A percentile compares a stretch with the other conserved stretches of the same genome.
phyloP scores from a whole-genome alignment of 768 basidiomycete genomes.

The Suillus alpinus region DNA sequence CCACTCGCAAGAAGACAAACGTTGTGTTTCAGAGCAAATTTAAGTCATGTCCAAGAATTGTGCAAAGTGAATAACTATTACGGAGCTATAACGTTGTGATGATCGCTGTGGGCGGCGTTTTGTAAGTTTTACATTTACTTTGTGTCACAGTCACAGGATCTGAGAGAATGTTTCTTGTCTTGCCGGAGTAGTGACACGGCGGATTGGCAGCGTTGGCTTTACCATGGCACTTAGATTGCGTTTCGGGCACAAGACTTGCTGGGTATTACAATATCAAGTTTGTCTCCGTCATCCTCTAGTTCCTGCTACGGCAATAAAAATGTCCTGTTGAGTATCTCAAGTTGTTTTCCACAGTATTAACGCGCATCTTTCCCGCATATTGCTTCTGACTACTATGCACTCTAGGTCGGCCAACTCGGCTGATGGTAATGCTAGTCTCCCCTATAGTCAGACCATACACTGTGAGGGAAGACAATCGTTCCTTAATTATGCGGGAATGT shows the following conservation, averaged over 20 bases:
- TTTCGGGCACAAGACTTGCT: neutral
- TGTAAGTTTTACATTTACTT: neutral
- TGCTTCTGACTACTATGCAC: neutral
- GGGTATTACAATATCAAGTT: neutral
- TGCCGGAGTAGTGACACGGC: neutral
- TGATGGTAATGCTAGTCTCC: neutral
- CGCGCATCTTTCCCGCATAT: neutral
- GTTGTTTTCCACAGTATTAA: neutral
- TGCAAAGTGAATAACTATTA: neutral
- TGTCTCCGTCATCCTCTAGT: neutral
- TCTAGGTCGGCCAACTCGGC: too few species aligned
- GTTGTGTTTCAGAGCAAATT: neutral
- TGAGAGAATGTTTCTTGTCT: neutral
- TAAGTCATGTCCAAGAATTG: neutral
- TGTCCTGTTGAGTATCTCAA: neutral
- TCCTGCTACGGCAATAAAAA: neutral
- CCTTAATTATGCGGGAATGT: neutral
- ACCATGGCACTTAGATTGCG: neutral
- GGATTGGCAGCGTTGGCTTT: neutral
- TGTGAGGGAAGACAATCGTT: neutral
- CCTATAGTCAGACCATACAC: neutral
- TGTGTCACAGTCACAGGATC: neutral
- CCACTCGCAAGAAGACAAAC: neutral
- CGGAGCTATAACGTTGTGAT: neutral
- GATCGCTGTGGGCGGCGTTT: neutral